phyloP scores from a whole-genome alignment of 73 alveolate species.

The Paramecium primaurelia region DNA sequence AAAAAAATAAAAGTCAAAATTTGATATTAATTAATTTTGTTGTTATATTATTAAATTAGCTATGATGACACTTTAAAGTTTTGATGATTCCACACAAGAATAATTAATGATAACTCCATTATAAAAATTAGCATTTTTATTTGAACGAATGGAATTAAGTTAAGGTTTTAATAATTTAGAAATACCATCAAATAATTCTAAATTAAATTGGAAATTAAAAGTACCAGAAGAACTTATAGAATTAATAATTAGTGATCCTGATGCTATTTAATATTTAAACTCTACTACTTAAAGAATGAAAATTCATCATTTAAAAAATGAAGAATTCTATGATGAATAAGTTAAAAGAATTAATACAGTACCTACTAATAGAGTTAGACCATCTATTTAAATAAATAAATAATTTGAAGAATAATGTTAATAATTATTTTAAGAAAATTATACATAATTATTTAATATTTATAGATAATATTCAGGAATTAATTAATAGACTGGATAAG shows the following conservation, averaged over 20 bases:
- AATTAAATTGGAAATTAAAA: neutral
- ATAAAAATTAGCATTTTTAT: constrained; percentile 45
- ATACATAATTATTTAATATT: neutral
- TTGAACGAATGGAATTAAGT: constrained; percentile 52
- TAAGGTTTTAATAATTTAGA: constrained; percentile 39
- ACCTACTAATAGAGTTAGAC: neutral
- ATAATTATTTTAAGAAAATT: neutral
- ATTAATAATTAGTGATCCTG: neutral
- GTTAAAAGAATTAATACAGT: neutral
- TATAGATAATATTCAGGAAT: constrained; percentile 13
- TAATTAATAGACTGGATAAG: neutral
- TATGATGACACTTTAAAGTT: neutral
- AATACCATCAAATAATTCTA: neutral
- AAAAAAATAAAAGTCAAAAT: neutral
- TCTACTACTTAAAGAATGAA: neutral
- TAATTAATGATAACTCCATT: neutral
- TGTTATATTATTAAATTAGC: constrained; percentile 38
- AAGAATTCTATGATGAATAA: neutral
- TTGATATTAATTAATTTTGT: constrained; percentile 21
- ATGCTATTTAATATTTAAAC: neutral
- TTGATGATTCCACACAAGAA: neutral
- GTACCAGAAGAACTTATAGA: constrained; percentile 23
- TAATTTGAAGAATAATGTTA: neutral
- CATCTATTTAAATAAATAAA: neutral
- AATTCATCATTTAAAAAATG: neutral